Conservation (phyloP, 1,284 basidiomycete species). For the Apiotrichum akiyoshidainum region DNA sequence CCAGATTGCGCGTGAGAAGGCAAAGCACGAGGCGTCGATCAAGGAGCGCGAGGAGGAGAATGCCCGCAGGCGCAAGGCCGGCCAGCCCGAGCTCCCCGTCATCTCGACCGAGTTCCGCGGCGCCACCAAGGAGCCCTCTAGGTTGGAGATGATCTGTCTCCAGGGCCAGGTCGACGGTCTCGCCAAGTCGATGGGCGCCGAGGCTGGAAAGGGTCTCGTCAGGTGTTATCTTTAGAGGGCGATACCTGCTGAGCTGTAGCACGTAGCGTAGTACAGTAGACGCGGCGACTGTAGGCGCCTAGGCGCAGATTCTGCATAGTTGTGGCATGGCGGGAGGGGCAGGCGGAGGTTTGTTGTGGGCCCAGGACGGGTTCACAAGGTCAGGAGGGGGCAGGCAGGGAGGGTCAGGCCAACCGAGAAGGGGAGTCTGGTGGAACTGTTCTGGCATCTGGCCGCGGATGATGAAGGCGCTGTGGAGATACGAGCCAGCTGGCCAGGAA, state of each 20-base stretch:
- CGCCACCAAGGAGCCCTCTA: conserved; percentile 83
- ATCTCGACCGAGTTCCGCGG: conserved; percentile 78
- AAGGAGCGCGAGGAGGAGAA: conserved; percentile 89
- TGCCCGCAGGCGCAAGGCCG: conserved; percentile 72
- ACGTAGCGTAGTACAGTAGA: conserved; percentile 6
- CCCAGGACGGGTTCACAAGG: too few relatives aligned
- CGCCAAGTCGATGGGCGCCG: conserved; percentile 69
- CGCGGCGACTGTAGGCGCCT: background rate
- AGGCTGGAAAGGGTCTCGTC: conserved; percentile 58
- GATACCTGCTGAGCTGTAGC: conserved; percentile 7
- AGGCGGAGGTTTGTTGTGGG: too few relatives aligned
- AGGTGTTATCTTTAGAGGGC: conserved; percentile 42
- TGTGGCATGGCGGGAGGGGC: background rate
- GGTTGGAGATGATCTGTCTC: conserved; percentile 81
- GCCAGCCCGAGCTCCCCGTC: conserved; percentile 78
- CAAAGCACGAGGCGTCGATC: conserved; percentile 73
- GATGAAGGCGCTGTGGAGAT: too few relatives aligned
- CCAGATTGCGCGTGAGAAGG: conserved; percentile 85
- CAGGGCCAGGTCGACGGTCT: conserved; percentile 84
- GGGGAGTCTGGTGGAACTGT: too few relatives aligned
- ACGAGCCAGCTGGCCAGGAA: too few relatives aligned
- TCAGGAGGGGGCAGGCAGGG: too few relatives aligned
- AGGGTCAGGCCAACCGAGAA: too few relatives aligned
- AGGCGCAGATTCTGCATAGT: background rate
- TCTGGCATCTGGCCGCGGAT: too few relatives aligned